Evolutionary conservation across 2,329 filamentous ascomycete genomes (phyloP).

Genomic region (Gliomastix tumulicola): DNA sequence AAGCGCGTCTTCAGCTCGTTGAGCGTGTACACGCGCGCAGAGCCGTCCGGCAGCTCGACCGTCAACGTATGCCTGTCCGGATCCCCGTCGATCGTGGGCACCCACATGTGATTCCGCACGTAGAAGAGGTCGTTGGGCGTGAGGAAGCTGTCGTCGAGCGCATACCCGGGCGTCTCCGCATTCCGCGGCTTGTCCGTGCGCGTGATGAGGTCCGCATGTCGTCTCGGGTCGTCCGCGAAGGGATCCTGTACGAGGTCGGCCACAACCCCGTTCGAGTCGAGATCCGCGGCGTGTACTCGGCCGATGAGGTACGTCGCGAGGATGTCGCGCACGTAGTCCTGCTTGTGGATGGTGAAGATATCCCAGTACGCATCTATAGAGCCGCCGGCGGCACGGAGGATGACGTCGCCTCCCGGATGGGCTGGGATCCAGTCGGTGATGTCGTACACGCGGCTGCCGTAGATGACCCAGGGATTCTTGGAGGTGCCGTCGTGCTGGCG

Average conservation of each 20-base stretch:
- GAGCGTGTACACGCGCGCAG: slow-evolving; percentile 44
- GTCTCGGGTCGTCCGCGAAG: slow-evolving; percentile 44
- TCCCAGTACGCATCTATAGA: slow-evolving; percentile 64
- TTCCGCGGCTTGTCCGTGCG: slow-evolving; percentile 52
- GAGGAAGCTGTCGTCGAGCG: slow-evolving; percentile 40
- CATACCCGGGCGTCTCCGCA: slow-evolving; percentile 48
- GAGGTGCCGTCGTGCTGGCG: slow-evolving; percentile 46
- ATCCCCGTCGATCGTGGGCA: slow-evolving; percentile 37
- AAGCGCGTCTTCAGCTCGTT: slow-evolving; percentile 47
- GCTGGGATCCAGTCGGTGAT: slow-evolving; percentile 62
- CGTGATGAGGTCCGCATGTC: slow-evolving; percentile 42
- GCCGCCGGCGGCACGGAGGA: slow-evolving; percentile 57
- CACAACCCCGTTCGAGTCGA: slow-evolving; percentile 38
- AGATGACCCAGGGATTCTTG: slow-evolving; percentile 55
- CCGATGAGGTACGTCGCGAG: slow-evolving; percentile 59
- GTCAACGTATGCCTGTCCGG: slow-evolving; percentile 36
- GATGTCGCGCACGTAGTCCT: slow-evolving; percentile 56
- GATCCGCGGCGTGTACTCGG: slow-evolving; percentile 49
- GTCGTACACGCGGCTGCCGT: slow-evolving; percentile 59
- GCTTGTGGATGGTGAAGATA: slow-evolving; percentile 63
- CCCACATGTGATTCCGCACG: slow-evolving; percentile 59
- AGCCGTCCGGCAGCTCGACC: slow-evolving; percentile 49
- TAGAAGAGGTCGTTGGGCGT: slow-evolving; percentile 52
- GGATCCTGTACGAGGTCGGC: slow-evolving; percentile 51
- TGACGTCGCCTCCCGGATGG: slow-evolving; percentile 63